Evolutionary conservation across 2,329 filamentous ascomycete genomes (phyloP).

Genomic region (Colletotrichum cuscutae): DNA sequence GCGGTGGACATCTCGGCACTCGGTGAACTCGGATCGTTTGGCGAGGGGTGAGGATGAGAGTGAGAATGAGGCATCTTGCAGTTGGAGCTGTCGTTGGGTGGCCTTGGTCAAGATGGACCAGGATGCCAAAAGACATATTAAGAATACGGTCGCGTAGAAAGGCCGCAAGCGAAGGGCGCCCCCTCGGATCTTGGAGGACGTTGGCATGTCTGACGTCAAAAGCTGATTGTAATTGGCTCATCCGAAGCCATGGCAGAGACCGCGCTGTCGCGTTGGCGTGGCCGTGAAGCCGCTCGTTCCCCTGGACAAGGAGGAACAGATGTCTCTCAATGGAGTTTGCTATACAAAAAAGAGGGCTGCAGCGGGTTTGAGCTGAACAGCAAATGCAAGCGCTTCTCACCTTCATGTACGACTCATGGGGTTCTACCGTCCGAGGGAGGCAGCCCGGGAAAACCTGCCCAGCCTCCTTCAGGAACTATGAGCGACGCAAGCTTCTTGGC

Average conservation of each 20-base stretch:
- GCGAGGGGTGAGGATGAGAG: constrained; percentile 40
- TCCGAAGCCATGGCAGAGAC: constrained; percentile 32
- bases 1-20: constrained; percentile 84
- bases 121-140: constrained; percentile 57
- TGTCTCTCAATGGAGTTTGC: constrained; percentile 10
- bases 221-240: constrained; percentile 29
- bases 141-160: constrained; percentile 58
- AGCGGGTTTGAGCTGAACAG: constrained; percentile 24
- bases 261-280: constrained; percentile 23
- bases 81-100: constrained; percentile 27
- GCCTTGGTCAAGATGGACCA: constrained; percentile 51
- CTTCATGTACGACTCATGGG: constrained; percentile 31
- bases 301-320: constrained; percentile 19
- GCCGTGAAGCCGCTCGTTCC: constrained; percentile 27
- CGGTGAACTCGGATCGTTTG: constrained; percentile 43
- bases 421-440: constrained; percentile 21
- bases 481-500: constrained; percentile 32
- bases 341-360: constrained; percentile 8
- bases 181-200: constrained; percentile 42
- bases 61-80: constrained; percentile 18
- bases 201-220: constrained; percentile 40
- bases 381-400: constrained; percentile 29
- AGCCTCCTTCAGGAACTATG: background rate
- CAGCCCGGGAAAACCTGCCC: constrained; percentile 35
- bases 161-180: constrained; percentile 57